Base-by-base conservation (phyloP, 140 eudicot genomes). In the Flaveria floridana region DNA sequence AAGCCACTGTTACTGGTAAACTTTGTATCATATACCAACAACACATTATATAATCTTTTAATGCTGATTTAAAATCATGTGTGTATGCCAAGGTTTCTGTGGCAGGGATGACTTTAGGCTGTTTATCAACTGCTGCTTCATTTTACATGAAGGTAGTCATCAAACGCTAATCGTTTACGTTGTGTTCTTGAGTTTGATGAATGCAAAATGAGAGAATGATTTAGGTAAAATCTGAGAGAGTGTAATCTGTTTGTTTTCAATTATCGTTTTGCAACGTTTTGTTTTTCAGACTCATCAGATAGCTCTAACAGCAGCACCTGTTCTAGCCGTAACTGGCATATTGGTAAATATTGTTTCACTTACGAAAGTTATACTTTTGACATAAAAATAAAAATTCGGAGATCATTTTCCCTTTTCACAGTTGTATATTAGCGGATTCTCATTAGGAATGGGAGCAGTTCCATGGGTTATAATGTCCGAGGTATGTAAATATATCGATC, bases 1-100 rank as follows among this genome's bases (percentile, higher is more conserved):
- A 92, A 87, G 77, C 98, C 98, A 52, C 89, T 89, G 16, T 64
- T 89, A 79, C 82, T 92, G 90, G 98, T 92, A 86, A 75, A 61
- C 11, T 30, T 34, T 12, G 15, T 13, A 70, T 46, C 67, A 57
- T 39, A 26, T 48, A 44, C 61, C 41, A 67, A 50, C 30, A 55
- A 12, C 56, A 75, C 55, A 55, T 53, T 44, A 1, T 51, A 19
- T 47, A 3, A 74, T 74, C 64, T 41, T 28, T 41, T 41, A 55
- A 15, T 30, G 18, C 20, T 65, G 2, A n/a, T 63, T 21, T 37
- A 6, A 10, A 34, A 53, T 65, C 47, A 65, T 51, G 53, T 64
- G 30, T 55, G 25, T 42, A 64, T 62, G 30, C 73, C 48, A 74
- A 89, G 98, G 87, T 82, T 76, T 92, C 98, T 66, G 90, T 82